phyloP scores from a whole-genome alignment of 2,329 filamentous ascomycete genomes.

The Clonostachys rhizophaga region DNA sequence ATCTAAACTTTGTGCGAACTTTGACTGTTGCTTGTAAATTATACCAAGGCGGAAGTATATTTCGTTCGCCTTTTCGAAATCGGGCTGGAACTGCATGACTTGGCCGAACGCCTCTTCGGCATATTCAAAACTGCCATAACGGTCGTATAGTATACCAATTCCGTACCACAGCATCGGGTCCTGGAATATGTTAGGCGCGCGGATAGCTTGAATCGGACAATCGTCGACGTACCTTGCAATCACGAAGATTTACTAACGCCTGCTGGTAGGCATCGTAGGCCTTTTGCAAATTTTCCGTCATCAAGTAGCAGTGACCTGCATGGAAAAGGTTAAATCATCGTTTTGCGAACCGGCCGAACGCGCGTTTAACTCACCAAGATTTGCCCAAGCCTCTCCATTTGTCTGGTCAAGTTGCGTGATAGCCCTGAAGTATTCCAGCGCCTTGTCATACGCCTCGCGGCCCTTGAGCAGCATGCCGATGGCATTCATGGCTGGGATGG shows the following conservation, averaged over 20 bases:
- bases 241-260: constrained; percentile 84
- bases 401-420: constrained; percentile 85
- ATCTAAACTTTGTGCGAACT: constrained; percentile 87
- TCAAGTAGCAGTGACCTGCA: constrained; percentile 91
- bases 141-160: constrained; percentile 94
- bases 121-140: constrained; percentile 93
- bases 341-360: neutral
- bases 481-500: constrained; percentile 86
- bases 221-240: constrained; percentile 71
- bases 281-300: constrained; percentile 98
- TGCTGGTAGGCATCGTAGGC: constrained; percentile 97
- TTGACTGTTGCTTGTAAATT: constrained; percentile 98
- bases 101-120: constrained; percentile 97
- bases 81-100: constrained; percentile 97
- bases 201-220: neutral
- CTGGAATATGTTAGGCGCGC: constrained; percentile 30
- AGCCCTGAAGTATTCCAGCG: constrained; percentile 86
- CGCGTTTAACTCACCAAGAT: constrained; percentile 60
- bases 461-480: constrained; percentile 89
- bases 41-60: constrained; percentile 99
- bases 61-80: constrained; percentile 98
- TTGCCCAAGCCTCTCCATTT: constrained; percentile 96
- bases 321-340: constrained; percentile 8
- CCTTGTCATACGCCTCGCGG: constrained; percentile 89
- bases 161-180: constrained; percentile 99